phyloP scores from a whole-genome alignment of 2,329 filamentous ascomycete species.

The Rutstroemia sp. region DNA sequence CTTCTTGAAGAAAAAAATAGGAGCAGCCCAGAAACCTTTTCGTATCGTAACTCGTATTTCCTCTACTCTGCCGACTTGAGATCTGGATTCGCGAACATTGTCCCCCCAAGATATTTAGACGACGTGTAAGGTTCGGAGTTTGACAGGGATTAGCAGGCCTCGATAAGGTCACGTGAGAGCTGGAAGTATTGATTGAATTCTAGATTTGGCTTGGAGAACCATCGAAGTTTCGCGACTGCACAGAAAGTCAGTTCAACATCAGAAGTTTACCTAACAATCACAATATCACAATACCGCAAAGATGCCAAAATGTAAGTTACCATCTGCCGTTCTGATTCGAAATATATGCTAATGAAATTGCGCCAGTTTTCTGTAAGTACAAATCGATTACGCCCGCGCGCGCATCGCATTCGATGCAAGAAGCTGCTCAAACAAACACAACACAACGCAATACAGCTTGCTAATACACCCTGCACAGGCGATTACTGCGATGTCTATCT shows the following conservation, averaged over 20 bases:
- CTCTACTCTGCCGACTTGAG: background rate
- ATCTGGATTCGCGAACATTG: background rate
- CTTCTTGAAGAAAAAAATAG: background rate
- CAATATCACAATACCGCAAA: conserved; percentile 33
- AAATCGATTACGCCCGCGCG: conserved; percentile 4
- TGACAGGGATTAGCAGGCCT: conserved; percentile 12
- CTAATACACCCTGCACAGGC: conserved; percentile 37
- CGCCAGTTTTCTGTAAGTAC: conserved; percentile 62
- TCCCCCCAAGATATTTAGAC: conserved; percentile 11
- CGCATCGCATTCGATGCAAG: background rate
- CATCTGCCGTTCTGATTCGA: conserved; percentile 7
- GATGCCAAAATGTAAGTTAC: conserved; percentile 80
- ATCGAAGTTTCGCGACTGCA: background rate
- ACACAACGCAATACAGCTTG: background rate
- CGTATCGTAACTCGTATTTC: background rate
- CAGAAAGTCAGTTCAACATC: background rate
- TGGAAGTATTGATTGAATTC: background rate
- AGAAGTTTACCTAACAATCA: background rate
- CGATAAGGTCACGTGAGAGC: conserved; percentile 7
- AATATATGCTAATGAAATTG: conserved; percentile 31
- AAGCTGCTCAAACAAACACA: background rate
- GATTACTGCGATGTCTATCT: conserved; percentile 99
- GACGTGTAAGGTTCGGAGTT: conserved; percentile 19
- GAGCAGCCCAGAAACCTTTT: background rate
- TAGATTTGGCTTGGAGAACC: background rate